Evolutionary conservation across 2,329 filamentous ascomycete genomes (phyloP), one percentile per base, ranked within the genome.

Genomic region (Diaporthe ilicicola): DNA sequence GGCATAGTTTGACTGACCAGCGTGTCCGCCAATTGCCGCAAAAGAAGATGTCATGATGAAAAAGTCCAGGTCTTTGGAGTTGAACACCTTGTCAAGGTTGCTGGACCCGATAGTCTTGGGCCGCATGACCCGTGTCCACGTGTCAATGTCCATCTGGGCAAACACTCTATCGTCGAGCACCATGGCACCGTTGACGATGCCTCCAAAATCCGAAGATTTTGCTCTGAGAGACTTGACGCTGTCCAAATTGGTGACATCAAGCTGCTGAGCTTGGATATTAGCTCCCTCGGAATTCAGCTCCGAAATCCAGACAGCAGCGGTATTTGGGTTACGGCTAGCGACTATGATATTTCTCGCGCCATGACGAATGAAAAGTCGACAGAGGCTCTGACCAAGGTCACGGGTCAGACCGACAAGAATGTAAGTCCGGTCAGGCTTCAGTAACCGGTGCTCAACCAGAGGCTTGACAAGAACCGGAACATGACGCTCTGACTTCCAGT

Each of bases 31-130:
- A 7, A 82, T 77, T 5, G 82, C 83, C 0, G 83, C 82, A 66
- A 85, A 84, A 0, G 82, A 84, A 7, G 82, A 84, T 0, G 82
- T 84, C 82, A 85, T 82, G 75, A 85, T 82, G 76, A 85, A 85
- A 75, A 85, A 84, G 13, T 84, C 82, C 44, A 85, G 74, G 24
- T 79, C 75, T 0, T 71, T 10, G 6, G 75, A 71, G 19, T 72
- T 32, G 70, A 84, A 84, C 3, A 78, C 79, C 0, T 9, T n/a
- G 72, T 83, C 79, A 0, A 85, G 79, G 62, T 84, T 83, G 13
- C 67, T 69, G 0, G 82, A 84, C 0, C 83, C 83, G 1, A 79
- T 44, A 0, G 81, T 79, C 76, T 85, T 85, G 61, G 83, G 83
- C 1, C 56, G 71, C 75, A 84, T 76, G 9, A 84, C 82, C 2